Evolutionary conservation across 768 basidiomycete species (phyloP), one percentile per base, ranked within the genome.

Genomic region (Tricholoma bakamatsutake): DNA sequence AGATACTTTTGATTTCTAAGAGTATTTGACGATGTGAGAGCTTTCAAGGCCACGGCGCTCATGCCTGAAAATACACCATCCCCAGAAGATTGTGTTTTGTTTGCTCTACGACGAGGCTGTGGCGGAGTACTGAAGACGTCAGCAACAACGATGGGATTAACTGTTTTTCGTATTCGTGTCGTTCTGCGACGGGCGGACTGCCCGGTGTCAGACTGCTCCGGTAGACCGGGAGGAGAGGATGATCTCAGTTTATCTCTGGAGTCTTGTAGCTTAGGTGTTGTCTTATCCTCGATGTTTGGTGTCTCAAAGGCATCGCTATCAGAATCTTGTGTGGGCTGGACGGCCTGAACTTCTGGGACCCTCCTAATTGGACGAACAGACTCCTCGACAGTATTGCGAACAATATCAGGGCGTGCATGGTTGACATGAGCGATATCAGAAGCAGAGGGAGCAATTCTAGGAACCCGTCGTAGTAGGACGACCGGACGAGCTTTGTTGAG

Each of bases 11-110:
- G 88, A 62, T 93, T 93, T 66, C 72, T 80, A 49, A 74, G 68
- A 1, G 90, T 93, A 67, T 93, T 92, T 39, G 80, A 78, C 13
- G 75, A 76, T 9, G 90, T 93, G 53, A 93, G 76, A 35, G 83
- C 76, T 64, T 81, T 85, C 56, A 92, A 71, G 7, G 87, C 84
- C 1, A 80, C 76, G 17, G 83, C 80, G 52, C 79, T 86, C 83
- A 91, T 85, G 31, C 84, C 81, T 51, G 78, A 75, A 66, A 88
- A 87, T 17, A 70, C 68, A 49, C 72, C 73, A 31, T 73, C 75
- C 10, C 60, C 66, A 40, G 58, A 70, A 13, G 63, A 59, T 17
- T 70, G 67, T 37, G 63, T 61, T 6, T 67, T 58, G 43, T 64
- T 51, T 30, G 66, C 67, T 57, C 75, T 83, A 34, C 84, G 79